A percentile compares a stretch with the other conserved stretches of the same genome.
Evolutionary conservation across 345 rosid genomes (phyloP).

Genomic region (Syzygium oleosum): DNA sequence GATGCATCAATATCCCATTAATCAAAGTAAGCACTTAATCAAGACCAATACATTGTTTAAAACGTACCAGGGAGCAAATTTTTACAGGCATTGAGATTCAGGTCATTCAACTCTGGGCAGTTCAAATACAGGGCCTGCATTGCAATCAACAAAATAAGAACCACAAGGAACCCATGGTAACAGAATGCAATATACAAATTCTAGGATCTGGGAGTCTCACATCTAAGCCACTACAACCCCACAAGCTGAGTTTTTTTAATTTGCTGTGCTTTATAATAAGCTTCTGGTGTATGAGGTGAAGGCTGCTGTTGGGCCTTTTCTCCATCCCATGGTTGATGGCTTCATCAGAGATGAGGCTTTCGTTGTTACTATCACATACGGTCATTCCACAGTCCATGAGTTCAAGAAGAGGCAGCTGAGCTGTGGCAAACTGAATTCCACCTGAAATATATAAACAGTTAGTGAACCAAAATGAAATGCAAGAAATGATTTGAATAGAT

Average conservation of each 20-base stretch:
- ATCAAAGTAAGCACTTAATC: not conserved
- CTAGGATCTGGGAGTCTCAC: constrained; percentile 33
- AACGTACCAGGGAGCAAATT: constrained; percentile 66
- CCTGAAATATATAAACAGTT: constrained; percentile 30
- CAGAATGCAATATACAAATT: not conserved
- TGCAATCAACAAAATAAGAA: constrained; percentile 16
- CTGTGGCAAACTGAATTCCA: constrained; percentile 97
- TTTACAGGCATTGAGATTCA: constrained; percentile 73
- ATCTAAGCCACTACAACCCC: constrained; percentile 98
- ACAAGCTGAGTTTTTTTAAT: constrained; percentile 81
- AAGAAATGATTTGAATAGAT: not conserved
- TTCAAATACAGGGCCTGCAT: constrained; percentile 82
- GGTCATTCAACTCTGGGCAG: constrained; percentile 83
- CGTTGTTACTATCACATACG: constrained; percentile 54
- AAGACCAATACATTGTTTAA: not conserved
- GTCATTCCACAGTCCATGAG: constrained; percentile 99
- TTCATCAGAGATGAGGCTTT: constrained; percentile 24
- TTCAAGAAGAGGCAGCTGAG: constrained; percentile 89
- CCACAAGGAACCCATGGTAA: not conserved
- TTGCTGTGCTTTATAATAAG: constrained; percentile 77
- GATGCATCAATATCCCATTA: not conserved
- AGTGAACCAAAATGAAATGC: not conserved
- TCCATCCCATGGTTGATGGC: constrained; percentile 24
- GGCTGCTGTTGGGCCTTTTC: constrained; percentile 34
- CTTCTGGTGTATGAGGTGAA: constrained; percentile 68